These are phyloP conservation scores for Coemansia erecta DNA, from an alignment of 192 early-diverging fungal species.

Conservation along the genomic window DNA sequence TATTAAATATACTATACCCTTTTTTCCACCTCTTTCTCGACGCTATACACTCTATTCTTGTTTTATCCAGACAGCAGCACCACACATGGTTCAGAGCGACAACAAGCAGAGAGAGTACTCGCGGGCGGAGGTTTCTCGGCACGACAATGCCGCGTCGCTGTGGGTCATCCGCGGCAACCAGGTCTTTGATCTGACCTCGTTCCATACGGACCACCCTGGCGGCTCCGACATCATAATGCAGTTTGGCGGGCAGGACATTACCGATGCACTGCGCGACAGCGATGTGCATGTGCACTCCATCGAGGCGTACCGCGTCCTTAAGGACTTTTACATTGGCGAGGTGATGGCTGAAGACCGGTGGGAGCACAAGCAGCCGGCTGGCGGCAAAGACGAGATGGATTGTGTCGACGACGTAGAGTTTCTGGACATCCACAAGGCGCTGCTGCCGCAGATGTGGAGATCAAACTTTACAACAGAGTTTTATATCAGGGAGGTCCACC, in stretches of 20 bases:
- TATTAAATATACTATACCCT: neutral
- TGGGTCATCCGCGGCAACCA: conserved; percentile 82
- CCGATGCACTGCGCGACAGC: conserved; percentile 73
- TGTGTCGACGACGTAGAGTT: conserved; percentile 61
- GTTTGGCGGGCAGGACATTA: conserved; percentile 85
- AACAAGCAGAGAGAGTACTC: conserved; percentile 56
- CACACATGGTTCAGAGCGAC: neutral
- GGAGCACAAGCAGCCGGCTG: conserved; percentile 38
- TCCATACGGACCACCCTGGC: conserved; percentile 89
- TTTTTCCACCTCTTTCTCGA: neutral
- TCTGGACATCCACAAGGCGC: conserved; percentile 76
- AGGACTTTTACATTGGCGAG: conserved; percentile 77
- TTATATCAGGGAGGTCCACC: conserved; percentile 89
- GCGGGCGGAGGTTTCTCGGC: conserved; percentile 66
- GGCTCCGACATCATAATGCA: conserved; percentile 86
- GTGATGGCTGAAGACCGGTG: conserved; percentile 54
- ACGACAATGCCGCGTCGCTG: conserved; percentile 67
- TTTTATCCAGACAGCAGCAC: neutral
- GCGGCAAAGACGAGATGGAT: conserved; percentile 55
- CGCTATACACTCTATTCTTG: no score
- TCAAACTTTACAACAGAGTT: conserved; percentile 74
- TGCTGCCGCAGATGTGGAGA: conserved; percentile 77
- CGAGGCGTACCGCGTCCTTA: conserved; percentile 82
- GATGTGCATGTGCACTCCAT: conserved; percentile 77
- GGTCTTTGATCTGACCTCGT: conserved; percentile 86